Conservation (phyloP, 2,329 filamentous ascomycete genomes). For the Blumeria graminis region DNA sequence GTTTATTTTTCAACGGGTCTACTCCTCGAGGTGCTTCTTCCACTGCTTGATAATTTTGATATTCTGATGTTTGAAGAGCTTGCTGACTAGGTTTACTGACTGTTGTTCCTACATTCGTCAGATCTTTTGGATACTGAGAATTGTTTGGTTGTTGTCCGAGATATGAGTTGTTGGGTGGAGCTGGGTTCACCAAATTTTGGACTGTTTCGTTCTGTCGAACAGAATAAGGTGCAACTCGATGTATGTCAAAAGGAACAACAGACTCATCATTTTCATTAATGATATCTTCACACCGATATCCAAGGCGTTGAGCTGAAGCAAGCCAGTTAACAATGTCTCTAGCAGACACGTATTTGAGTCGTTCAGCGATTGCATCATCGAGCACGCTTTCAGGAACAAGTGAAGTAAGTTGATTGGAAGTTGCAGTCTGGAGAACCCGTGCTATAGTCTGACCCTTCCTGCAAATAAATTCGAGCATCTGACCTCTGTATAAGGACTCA, state of each 20-base stretch:
- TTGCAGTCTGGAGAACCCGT: conserved; percentile 5
- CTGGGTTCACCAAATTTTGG: no score
- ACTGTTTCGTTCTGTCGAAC: not conserved
- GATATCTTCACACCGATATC: conserved; percentile 11
- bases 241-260: not conserved
- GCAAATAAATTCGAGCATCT: not conserved
- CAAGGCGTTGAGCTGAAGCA: conserved; percentile 10
- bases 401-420: conserved; percentile 4
- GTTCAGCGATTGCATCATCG: conserved; percentile 6
- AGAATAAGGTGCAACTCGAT: not conserved
- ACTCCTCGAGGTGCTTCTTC: not conserved
- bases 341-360: conserved; percentile 8
- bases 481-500: conserved; percentile 4
- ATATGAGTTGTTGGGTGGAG: no score
- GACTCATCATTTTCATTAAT: conserved; percentile 7
- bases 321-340: conserved; percentile 10
- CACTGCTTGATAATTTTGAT: not conserved
- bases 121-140: not conserved
- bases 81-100: not conserved
- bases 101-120: not conserved
- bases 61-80: not conserved
- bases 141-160: not conserved
- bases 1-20: not conserved
- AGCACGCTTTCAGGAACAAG: conserved; percentile 6
- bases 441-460: not conserved